Percentiles rank a stretch among this genome's conserved stretches.
phyloP scores from a whole-genome alignment of 495 filamentous ascomycete species.

The Penicillium crystallinum region DNA sequence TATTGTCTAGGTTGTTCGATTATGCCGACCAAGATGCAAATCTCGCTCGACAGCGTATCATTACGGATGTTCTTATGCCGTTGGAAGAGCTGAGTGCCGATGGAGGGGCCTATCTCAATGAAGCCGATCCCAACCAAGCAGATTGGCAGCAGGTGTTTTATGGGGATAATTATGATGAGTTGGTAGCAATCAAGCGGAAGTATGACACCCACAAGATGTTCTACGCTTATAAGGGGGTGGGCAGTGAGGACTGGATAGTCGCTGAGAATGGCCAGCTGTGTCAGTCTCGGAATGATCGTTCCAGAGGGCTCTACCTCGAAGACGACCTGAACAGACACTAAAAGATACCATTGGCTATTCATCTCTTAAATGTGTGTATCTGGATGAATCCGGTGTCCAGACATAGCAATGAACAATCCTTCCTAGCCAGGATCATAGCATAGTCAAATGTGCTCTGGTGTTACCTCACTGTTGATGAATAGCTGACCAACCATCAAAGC shows the following conservation, averaged over 20 bases:
- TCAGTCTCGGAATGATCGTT: background rate
- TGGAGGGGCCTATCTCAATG: constrained; percentile 13
- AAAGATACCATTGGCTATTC: no score
- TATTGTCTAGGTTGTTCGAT: background rate
- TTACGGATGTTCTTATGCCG: constrained; percentile 11
- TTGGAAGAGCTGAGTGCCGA: constrained; percentile 2
- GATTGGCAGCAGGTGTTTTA: background rate
- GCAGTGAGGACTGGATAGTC: background rate
- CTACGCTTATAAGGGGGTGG: background rate
- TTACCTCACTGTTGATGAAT: no score
- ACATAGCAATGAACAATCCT: no score
- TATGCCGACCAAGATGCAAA: background rate
- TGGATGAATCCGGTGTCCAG: no score
- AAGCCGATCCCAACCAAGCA: background rate
- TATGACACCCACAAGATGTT: background rate
- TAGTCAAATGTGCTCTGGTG: no score
- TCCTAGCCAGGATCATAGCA: no score
- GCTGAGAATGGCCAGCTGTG: background rate
- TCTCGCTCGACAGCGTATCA: background rate
- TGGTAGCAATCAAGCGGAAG: background rate
- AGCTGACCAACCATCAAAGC: no score
- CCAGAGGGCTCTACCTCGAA: no score
- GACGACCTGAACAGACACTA: no score
- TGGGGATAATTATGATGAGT: background rate
- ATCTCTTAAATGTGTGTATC: no score